Evolutionary conservation across 139 green algal genomes (phyloP).

Genomic region (Picochlorum sp.): DNA sequence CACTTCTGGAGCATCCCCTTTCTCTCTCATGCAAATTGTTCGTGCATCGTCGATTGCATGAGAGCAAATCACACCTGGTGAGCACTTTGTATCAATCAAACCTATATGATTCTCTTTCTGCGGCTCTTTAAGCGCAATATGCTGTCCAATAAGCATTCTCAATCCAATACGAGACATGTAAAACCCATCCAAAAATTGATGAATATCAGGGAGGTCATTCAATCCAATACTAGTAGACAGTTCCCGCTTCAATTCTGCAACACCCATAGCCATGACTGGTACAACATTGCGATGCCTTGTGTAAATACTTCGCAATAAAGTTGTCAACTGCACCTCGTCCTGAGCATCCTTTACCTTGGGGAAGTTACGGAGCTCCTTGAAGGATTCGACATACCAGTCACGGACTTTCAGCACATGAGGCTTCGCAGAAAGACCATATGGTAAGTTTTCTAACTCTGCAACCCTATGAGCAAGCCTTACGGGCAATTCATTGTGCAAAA

Average conservation of each 20-base stretch:
- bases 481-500: conserved; percentile 94
- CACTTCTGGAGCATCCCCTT: conserved; percentile 76
- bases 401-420: conserved; percentile 84
- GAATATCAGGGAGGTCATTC: conserved; percentile 89
- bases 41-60: conserved; percentile 92
- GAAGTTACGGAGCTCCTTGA: conserved; percentile 83
- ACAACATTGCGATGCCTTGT: conserved; percentile 84
- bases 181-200: conserved; percentile 96
- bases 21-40: conserved; percentile 85
- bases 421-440: conserved; percentile 87
- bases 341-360: conserved; percentile 43
- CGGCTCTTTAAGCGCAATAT: conserved; percentile 86
- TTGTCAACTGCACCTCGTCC: conserved; percentile 87
- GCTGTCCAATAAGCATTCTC: conserved; percentile 96
- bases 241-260: conserved; percentile 80
- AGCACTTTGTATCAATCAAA: conserved; percentile 84
- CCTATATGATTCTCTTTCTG: conserved; percentile 53
- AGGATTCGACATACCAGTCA: conserved; percentile 98
- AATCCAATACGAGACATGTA: conserved; percentile 98
- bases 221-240: conserved; percentile 48
- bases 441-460: conserved; percentile 94
- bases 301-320: conserved; percentile 70
- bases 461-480: conserved; percentile 90
- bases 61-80: conserved; percentile 55
- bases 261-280: conserved; percentile 91